phyloP scores from a whole-genome alignment of 2,329 filamentous ascomycete genomes.

The Akanthomyces dipterigenus region DNA sequence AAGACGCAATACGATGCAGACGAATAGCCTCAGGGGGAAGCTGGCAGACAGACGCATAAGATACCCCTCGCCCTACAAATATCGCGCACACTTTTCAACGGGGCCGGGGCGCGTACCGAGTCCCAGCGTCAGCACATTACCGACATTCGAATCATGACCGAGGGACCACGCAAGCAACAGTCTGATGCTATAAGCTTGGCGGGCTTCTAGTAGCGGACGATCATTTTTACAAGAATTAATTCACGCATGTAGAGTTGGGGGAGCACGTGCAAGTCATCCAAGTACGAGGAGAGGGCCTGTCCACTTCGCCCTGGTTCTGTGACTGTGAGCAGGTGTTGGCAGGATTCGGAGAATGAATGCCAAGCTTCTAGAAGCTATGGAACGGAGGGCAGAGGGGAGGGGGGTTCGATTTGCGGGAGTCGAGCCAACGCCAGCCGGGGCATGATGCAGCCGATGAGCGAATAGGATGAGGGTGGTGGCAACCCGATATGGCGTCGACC shows the following conservation, averaged over 20 bases:
- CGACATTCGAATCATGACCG: background rate
- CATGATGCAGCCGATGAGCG: background rate
- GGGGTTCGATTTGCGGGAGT: background rate
- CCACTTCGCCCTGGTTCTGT: background rate
- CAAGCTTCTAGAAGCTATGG: slow-evolving; percentile 10
- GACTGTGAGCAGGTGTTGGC: background rate
- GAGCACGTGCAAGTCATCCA: background rate
- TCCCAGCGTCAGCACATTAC: background rate
- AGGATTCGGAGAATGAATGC: background rate
- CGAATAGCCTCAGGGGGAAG: background rate
- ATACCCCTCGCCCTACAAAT: background rate
- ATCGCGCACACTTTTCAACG: background rate
- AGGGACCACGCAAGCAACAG: background rate
- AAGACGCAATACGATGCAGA: background rate
- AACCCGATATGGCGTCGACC: background rate
- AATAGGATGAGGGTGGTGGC: background rate
- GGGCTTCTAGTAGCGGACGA: background rate
- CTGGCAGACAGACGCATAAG: background rate
- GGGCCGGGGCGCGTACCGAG: background rate
- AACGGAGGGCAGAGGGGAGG: background rate
- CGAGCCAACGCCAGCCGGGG: background rate
- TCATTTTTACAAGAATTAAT: background rate
- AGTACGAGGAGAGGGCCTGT: background rate
- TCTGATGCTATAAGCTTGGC: background rate
- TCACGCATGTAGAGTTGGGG: background rate